Base-by-base conservation (phyloP, 345 rosid genomes). In the Conringia planisiliqua region DNA sequence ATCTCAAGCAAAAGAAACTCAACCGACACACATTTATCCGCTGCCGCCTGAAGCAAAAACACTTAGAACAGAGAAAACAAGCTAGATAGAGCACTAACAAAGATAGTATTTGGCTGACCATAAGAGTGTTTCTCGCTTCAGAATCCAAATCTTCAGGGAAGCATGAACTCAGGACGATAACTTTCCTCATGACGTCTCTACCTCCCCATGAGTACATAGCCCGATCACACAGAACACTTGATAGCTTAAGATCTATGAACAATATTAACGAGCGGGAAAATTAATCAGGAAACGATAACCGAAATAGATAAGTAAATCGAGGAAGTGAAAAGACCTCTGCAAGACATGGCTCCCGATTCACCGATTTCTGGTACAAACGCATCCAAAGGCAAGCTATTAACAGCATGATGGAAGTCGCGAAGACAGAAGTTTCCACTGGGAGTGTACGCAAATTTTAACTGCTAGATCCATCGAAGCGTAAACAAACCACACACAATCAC, bases 371-470 rank as follows among this genome's bases (percentile, higher is more conserved):
- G 93, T 38, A 38, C 38, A 78, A 86, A 91, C 18, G 85, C 83
- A 73, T 88, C 90, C 7, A 22, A 30, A 17, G 97, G 94, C 78
- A 91, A 74, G 78, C 72, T 83, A 61, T 86, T 84, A 62, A 91
- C 92, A 66, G 97, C 92, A 0, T 80, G 91, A 79, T 93, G 98
- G 52, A 93, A 93, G 70, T 86, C 96, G 26, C 87, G 84, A 29
- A 93, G 86, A 72, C 82, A 71, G 73, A 87, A 93, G 76, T 83
- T 80, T 80, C 86, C 85, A 65, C 80, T 58, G 44, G 96, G 96
- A 73, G 79, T 66, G 70, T 89, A 87, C 10, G 90, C 92, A 63
- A 89, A 30, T 70, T 84, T 86, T 7, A 93, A 74, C 96, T 91
- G 88, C 74, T 42, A 42, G 24, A 73, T 59, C 65, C 60, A 46